phyloP scores from a whole-genome alignment of 2,329 filamentous ascomycete genomes.

The Nannizzia gypsea region DNA sequence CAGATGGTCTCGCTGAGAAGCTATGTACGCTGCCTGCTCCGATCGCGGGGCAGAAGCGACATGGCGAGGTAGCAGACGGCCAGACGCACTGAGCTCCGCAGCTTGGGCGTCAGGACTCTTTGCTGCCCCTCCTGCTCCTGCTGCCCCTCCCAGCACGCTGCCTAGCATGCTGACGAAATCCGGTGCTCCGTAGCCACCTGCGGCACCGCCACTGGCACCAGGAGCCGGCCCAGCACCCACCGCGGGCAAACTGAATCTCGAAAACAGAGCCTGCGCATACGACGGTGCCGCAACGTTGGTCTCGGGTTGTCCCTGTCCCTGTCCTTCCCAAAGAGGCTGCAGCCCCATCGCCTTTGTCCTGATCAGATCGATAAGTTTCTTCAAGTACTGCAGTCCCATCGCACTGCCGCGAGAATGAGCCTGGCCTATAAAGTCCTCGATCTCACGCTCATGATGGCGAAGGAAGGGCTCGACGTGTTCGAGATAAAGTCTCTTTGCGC shows the following conservation, averaged over 20 bases:
- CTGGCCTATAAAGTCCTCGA: conserved; percentile 78
- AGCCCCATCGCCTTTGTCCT: conserved; percentile 70
- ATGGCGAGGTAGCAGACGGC: conserved; percentile 57
- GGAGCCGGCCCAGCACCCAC: conserved; percentile 37
- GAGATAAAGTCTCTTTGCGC: conserved; percentile 75
- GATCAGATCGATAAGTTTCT: conserved; percentile 57
- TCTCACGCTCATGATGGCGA: conserved; percentile 69
- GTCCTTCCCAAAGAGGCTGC: conserved; percentile 45
- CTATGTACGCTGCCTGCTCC: conserved; percentile 62
- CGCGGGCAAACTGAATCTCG: conserved; percentile 71
- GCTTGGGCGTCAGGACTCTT: conserved; percentile 31
- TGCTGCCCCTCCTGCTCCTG: conserved; percentile 40
- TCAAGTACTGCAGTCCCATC: conserved; percentile 64
- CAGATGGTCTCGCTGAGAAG: conserved; percentile 66
- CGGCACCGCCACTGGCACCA: conserved; percentile 29
- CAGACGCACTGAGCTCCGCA: conserved; percentile 45
- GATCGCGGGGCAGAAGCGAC: conserved; percentile 49
- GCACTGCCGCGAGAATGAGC: conserved; percentile 66
- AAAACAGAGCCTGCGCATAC: conserved; percentile 74
- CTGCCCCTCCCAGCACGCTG: conserved; percentile 56
- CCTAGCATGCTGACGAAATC: conserved; percentile 73
- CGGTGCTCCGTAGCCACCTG: neutral
- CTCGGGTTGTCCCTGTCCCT: conserved; percentile 27
- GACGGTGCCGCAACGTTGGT: conserved; percentile 27
- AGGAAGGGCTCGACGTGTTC: conserved; percentile 80